phyloP scores from a whole-genome alignment of 805 yeast genomes.

The Metschnikowia cerradonensis region DNA sequence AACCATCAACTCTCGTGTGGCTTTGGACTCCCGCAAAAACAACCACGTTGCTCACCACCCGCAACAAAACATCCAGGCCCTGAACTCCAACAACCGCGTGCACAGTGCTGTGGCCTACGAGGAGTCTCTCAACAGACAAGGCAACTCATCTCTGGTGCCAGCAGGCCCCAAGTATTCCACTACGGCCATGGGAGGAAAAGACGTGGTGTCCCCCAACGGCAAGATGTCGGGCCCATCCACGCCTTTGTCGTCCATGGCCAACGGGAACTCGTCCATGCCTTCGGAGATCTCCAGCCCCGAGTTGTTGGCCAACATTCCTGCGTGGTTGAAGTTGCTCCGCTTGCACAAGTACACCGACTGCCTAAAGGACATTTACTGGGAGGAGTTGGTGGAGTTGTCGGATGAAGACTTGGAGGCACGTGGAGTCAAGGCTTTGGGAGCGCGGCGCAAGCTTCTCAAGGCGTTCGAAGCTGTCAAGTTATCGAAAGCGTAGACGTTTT shows the following conservation, averaged over 20 bases:
- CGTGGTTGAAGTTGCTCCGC: conserved; percentile 86
- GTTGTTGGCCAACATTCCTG: conserved; percentile 73
- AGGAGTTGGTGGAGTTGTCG: conserved; percentile 63
- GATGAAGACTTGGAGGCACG: conserved; percentile 67
- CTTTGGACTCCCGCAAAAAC: conserved; percentile 39
- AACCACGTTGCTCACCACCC: conserved; percentile 3
- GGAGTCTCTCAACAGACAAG: conserved; percentile 34
- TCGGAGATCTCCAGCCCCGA: conserved; percentile 39
- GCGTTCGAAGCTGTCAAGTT: conserved; percentile 77
- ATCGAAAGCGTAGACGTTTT: conserved; percentile 10
- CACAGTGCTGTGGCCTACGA: conserved; percentile 18
- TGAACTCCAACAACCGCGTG: conserved; percentile 4
- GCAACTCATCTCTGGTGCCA: conserved; percentile 38
- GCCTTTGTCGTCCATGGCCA: conserved; percentile 5
- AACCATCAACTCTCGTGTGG: conserved; percentile 57
- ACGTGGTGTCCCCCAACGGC: conserved; percentile 8
- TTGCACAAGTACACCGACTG: conserved; percentile 92
- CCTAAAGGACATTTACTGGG: conserved; percentile 73
- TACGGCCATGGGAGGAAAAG: conserved; percentile 10
- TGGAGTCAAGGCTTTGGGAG: conserved; percentile 95
- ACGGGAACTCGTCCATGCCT: conserved; percentile 34
- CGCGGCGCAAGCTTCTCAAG: conserved; percentile 87
- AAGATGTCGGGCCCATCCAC: conserved; percentile 9
- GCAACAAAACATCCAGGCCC: background rate
- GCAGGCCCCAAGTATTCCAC: conserved; percentile 18